Percentiles rank a stretch among this genome's conserved stretches.
These are phyloP conservation scores for Emydomyces testavorans DNA, from an alignment of 2,329 filamentous ascomycete species.

Conservation along the genomic window DNA sequence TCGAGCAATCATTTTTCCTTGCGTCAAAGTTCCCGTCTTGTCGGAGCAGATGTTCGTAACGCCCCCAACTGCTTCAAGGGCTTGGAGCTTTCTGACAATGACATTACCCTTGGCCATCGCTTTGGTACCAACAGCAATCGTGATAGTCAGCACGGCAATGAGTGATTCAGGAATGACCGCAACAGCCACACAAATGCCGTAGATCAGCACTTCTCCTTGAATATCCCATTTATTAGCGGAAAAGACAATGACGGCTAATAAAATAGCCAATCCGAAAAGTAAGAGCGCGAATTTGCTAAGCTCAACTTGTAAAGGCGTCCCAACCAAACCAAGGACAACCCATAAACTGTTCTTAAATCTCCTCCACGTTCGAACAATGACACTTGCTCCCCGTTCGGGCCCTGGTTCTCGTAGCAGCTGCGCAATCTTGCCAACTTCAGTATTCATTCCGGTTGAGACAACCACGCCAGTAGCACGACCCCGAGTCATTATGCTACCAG, in stretches of 20 bases:
- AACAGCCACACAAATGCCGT: constrained; percentile 43
- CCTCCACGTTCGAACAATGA: constrained; percentile 31
- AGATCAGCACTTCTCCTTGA: constrained; percentile 46
- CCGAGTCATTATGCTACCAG: constrained; percentile 50
- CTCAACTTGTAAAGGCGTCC: constrained; percentile 54
- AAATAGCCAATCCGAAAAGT: constrained; percentile 49
- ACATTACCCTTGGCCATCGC: constrained; percentile 42
- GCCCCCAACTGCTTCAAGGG: constrained; percentile 45
- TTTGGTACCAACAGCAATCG: constrained; percentile 47
- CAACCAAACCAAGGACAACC: constrained; percentile 37
- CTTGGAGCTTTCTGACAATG: constrained; percentile 42
- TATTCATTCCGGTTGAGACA: constrained; percentile 51
- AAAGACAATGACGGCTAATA: constrained; percentile 54
- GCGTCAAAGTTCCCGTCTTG: constrained; percentile 45
- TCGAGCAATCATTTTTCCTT: constrained; percentile 47
- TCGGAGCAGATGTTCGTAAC: constrained; percentile 42
- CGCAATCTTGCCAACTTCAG: constrained; percentile 53
- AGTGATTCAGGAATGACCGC: constrained; percentile 48
- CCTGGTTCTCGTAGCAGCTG: constrained; percentile 45
- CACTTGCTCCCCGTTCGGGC: constrained; percentile 35
- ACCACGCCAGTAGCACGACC: constrained; percentile 51
- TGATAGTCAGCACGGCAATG: constrained; percentile 52
- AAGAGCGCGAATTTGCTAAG: constrained; percentile 53
- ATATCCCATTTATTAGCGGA: constrained; percentile 46
- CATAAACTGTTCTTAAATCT: constrained; percentile 34